Percentiles rank a stretch among this genome's conserved stretches.
phyloP scores from a whole-genome alignment of 768 basidiomycete genomes.

The Russula abietina region DNA sequence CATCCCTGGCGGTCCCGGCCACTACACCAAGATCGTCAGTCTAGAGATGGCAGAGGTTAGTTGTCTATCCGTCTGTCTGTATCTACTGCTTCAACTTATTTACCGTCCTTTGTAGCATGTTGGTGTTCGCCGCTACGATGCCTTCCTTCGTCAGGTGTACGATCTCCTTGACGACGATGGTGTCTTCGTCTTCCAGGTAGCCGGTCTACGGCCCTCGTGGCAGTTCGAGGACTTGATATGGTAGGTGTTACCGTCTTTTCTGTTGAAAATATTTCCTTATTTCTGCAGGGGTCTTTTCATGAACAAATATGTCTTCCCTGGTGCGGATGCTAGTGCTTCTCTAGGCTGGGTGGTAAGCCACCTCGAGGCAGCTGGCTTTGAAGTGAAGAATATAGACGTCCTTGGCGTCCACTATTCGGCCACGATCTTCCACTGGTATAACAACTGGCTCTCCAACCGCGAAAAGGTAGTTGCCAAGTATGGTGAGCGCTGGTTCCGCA shows the following conservation, averaged over 20 bases:
- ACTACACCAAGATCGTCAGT: conserved; percentile 90
- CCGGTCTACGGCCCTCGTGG: conserved; percentile 92
- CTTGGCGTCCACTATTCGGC: conserved; percentile 97
- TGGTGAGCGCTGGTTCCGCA: conserved; percentile 89
- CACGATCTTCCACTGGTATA: conserved; percentile 87
- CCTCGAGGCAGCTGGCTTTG: conserved; percentile 89
- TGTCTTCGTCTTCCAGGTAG: conserved; percentile 93
- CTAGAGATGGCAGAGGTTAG: conserved; percentile 96
- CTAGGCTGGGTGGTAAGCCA: conserved; percentile 90
- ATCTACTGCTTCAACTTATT: conserved; percentile 1
- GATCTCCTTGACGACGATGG: conserved; percentile 93
- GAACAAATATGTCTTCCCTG: conserved; percentile 99
- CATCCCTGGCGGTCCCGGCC: conserved; percentile 66
- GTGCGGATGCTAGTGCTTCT: conserved; percentile 93
- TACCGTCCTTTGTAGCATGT: conserved; percentile 59
- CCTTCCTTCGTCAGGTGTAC: conserved; percentile 89
- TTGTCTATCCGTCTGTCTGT: too few species aligned
- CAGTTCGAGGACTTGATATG: conserved; percentile 98
- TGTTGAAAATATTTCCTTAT: background rate
- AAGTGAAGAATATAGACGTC: conserved; percentile 94
- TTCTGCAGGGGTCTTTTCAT: conserved; percentile 82
- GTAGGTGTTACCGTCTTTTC: conserved; percentile 35
- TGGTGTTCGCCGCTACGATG: conserved; percentile 84
- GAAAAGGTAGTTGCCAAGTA: conserved; percentile 85
- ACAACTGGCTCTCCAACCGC: conserved; percentile 94